Conservation (phyloP, 108 stramenopile species). For the Fragilariopsis cylindrus region DNA sequence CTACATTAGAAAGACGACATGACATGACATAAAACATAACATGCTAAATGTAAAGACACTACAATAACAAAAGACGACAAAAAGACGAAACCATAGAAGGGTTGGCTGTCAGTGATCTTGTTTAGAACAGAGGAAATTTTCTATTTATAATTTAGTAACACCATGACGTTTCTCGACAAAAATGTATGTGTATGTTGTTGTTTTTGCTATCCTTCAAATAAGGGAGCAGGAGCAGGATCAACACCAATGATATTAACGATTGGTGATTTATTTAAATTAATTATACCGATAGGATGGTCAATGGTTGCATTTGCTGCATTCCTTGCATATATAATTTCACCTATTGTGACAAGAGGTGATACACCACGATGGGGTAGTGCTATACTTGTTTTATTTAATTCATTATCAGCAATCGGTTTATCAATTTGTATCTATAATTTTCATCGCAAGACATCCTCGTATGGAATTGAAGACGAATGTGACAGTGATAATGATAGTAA, state of each 20-base stretch:
- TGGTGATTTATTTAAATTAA: constrained; percentile 9
- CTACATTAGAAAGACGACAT: no score
- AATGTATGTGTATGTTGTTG: no score
- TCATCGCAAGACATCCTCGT: constrained; percentile 1
- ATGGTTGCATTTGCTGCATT: not conserved
- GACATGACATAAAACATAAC: no score
- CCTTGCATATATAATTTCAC: constrained; percentile 1
- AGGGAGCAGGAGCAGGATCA: not conserved
- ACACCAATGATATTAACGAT: not conserved
- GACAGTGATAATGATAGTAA: not conserved
- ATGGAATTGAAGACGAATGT: constrained; percentile 1
- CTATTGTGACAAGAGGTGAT: constrained; percentile 1
- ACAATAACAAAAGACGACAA: no score
- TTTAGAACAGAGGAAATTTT: no score
- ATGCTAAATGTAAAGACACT: no score
- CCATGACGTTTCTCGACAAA: no score
- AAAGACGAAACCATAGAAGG: no score
- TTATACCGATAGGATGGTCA: constrained; percentile 9
- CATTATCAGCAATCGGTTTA: not conserved
- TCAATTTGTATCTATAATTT: not conserved
- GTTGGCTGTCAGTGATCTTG: no score
- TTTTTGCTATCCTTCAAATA: no score
- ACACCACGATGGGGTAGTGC: constrained; percentile 4
- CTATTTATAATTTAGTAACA: no score
- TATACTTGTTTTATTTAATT: not conserved